Conservation (phyloP, 1,284 basidiomycete species). For the Kalmanozyma brasiliensis region DNA sequence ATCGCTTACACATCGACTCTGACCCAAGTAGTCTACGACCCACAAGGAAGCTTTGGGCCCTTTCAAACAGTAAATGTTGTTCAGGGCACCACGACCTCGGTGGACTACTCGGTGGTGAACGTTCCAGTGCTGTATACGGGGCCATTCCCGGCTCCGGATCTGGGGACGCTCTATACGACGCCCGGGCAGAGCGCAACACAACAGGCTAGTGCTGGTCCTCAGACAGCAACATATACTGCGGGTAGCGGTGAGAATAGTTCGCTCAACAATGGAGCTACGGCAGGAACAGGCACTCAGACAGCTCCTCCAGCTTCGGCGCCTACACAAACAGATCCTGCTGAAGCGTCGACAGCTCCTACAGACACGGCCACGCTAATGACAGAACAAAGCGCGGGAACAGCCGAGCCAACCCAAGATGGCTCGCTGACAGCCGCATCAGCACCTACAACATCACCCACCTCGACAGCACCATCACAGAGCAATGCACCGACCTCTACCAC, state of each 20-base stretch:
- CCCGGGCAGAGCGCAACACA: slow-evolving; percentile 41
- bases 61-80: slow-evolving; percentile 34
- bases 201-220: too few relatives aligned
- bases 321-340: slow-evolving; percentile 5
- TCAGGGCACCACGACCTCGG: slow-evolving; percentile 36
- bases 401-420: slow-evolving; percentile 3
- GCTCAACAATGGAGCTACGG: too few relatives aligned
- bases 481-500: background rate
- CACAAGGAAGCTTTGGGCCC: slow-evolving; percentile 45
- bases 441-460: background rate
- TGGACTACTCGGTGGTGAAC: slow-evolving; percentile 49
- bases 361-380: background rate
- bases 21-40: slow-evolving; percentile 54
- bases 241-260: slow-evolving; percentile 1
- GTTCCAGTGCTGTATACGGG: slow-evolving; percentile 58
- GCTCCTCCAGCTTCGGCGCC: background rate
- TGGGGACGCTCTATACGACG: slow-evolving; percentile 56
- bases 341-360: background rate
- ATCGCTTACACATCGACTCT: slow-evolving; percentile 33
- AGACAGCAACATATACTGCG: slow-evolving; percentile 1
- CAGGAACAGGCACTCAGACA: background rate
- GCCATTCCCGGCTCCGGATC: slow-evolving; percentile 50
- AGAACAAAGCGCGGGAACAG: background rate
- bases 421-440: slow-evolving; percentile 15
- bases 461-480: slow-evolving; percentile 2